Percentiles rank a stretch among this genome's conserved stretches.
Evolutionary conservation across 768 basidiomycete genomes (phyloP).

Genomic region (Dictyophora rubrovolvata): DNA sequence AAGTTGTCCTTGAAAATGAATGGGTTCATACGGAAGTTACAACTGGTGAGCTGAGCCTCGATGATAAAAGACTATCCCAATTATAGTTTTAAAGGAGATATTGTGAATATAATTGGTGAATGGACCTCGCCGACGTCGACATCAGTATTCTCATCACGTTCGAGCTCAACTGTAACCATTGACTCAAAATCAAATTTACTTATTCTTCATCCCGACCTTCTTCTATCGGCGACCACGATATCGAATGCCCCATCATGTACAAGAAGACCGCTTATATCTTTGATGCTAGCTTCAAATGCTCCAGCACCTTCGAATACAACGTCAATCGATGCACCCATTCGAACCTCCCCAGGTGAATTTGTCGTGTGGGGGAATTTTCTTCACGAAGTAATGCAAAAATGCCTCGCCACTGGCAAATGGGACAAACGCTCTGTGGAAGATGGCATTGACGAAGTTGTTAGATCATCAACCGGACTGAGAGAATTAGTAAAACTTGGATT

Average conservation of each 20-base stretch:
- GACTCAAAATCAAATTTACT: constrained; percentile 58
- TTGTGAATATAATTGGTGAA: constrained; percentile 63
- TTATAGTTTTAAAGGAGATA: constrained; percentile 48
- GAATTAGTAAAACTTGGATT: constrained; percentile 54
- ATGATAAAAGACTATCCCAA: neutral
- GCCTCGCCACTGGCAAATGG: constrained; percentile 54
- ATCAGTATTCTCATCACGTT: constrained; percentile 22
- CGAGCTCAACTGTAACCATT: constrained; percentile 43
- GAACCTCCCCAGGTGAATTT: neutral
- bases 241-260: constrained; percentile 75
- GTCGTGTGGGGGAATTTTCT: constrained; percentile 88
- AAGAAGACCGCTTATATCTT: constrained; percentile 76
- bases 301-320: constrained; percentile 19
- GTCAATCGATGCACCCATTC: constrained; percentile 51
- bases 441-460: constrained; percentile 46
- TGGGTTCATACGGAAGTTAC: constrained; percentile 62
- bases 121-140: constrained; percentile 22
- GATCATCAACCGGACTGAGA: constrained; percentile 33
- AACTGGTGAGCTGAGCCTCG: constrained; percentile 34
- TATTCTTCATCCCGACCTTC: constrained; percentile 85
- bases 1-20: constrained; percentile 61
- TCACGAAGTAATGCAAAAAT: constrained; percentile 83
- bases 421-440: constrained; percentile 50
- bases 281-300: constrained; percentile 42
- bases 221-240: constrained; percentile 84